A percentile compares a stretch with the other conserved stretches of the same genome.
phyloP scores from a whole-genome alignment of 2,329 filamentous ascomycete species.

The Epichloe aotearoae region DNA sequence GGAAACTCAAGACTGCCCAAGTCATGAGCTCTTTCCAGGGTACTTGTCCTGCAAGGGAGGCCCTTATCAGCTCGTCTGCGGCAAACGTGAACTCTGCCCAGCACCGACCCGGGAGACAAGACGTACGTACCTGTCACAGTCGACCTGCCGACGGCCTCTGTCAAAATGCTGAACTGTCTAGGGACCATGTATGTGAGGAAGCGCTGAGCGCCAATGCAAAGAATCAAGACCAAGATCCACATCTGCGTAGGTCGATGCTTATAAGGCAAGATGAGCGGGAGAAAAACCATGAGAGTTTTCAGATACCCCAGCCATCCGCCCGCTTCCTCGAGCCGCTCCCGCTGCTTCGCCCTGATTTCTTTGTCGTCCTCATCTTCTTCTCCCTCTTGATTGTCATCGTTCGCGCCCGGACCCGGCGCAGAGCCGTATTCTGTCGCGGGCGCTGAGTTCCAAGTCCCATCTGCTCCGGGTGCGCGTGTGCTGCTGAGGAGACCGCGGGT shows the following conservation, averaged over 20 bases:
- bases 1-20: constrained; percentile 9
- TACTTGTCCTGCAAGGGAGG: background rate
- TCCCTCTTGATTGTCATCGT: constrained; percentile 7
- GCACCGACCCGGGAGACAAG: background rate
- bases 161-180: constrained; percentile 13
- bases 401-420: constrained; percentile 10
- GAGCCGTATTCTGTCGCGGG: constrained; percentile 4
- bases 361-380: constrained; percentile 11
- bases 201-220: constrained; percentile 10
- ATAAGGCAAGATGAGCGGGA: constrained; percentile 14
- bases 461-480: background rate
- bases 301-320: constrained; percentile 15
- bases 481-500: constrained; percentile 1
- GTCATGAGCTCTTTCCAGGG: constrained; percentile 6
- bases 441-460: background rate
- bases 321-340: constrained; percentile 11
- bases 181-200: constrained; percentile 15
- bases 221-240: constrained; percentile 11
- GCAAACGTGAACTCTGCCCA: too few relatives aligned
- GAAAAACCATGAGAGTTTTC: constrained; percentile 12
- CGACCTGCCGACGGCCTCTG: constrained; percentile 7
- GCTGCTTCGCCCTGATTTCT: constrained; percentile 12
- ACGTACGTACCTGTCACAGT: constrained; percentile 10
- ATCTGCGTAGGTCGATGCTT: constrained; percentile 14
- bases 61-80: background rate